Evolutionary conservation across 179 eudicot species (phyloP).

Genomic region (Beta lomatogona): DNA sequence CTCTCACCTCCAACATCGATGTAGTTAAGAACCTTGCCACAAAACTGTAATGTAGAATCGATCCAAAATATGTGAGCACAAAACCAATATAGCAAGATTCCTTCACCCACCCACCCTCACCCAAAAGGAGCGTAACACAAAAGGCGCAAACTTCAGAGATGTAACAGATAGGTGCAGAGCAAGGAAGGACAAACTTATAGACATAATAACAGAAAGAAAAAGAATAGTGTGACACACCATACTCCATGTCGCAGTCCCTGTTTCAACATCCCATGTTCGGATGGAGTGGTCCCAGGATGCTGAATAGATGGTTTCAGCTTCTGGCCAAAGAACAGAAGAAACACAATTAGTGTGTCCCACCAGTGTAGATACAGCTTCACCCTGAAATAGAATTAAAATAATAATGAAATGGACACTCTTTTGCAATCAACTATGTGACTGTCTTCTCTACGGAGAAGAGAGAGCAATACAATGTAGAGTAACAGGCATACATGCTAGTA

Average conservation of each 20-base stretch:
- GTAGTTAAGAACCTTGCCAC: slow-evolving; percentile 81
- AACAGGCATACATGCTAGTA: not conserved
- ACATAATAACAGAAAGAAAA: not conserved
- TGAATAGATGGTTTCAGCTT: slow-evolving; percentile 72
- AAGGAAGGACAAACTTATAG: not conserved
- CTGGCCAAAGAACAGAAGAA: slow-evolving; percentile 83
- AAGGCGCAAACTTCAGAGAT: not conserved
- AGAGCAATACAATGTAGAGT: not conserved
- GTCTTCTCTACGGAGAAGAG: not conserved
- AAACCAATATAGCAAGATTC: not conserved
- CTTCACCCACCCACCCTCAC: not conserved
- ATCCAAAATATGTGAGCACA: not conserved
- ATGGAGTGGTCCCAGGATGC: slow-evolving; percentile 98
- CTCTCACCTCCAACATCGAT: slow-evolving; percentile 93
- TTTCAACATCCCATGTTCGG: slow-evolving; percentile 91
- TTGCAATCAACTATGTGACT: not conserved
- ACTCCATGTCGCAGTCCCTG: slow-evolving; percentile 68
- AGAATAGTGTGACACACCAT: slow-evolving; percentile 45
- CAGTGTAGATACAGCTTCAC: slow-evolving; percentile 72
- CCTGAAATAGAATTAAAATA: slow-evolving; percentile 46
- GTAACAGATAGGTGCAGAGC: not conserved
- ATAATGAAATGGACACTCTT: not conserved
- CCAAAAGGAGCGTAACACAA: not conserved
- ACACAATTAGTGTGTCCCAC: slow-evolving; percentile 92
- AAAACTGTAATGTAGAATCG: slow-evolving; percentile 43